Evolutionary conservation across 176 grass and related monocot genomes (phyloP).

Genomic region (Lolium rigidum): DNA sequence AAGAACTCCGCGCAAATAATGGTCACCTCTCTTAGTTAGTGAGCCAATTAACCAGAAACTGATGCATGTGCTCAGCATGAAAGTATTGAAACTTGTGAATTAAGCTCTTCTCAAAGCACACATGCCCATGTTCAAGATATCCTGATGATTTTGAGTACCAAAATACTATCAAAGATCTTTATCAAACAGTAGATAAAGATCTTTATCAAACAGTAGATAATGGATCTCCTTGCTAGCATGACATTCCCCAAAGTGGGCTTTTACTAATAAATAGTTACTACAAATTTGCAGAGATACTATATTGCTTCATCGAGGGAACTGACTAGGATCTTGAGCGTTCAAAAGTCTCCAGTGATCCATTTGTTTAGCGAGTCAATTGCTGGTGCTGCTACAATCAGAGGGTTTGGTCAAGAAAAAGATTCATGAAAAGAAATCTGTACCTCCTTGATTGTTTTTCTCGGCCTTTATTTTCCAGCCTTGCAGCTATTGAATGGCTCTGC

Average conservation of each 20-base stretch:
- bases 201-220: neutral
- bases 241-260: slow-evolving; percentile 19
- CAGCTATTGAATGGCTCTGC: slow-evolving; percentile 99
- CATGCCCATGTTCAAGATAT: neutral
- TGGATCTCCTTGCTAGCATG: slow-evolving; percentile 9
- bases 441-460: slow-evolving; percentile 93
- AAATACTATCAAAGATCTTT: neutral
- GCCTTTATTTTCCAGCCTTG: slow-evolving; percentile 96
- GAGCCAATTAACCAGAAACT: neutral
- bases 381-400: slow-evolving; percentile 91
- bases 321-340: slow-evolving; percentile 90
- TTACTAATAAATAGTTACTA: slow-evolving; percentile 37
- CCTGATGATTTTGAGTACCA: neutral
- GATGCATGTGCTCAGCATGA: neutral
- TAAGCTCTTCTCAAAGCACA: slow-evolving; percentile 9
- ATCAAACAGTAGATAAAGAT: no score
- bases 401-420: slow-evolving; percentile 95
- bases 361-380: slow-evolving; percentile 98
- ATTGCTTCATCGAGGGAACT: slow-evolving; percentile 99
- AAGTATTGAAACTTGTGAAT: slow-evolving; percentile 18
- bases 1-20: neutral
- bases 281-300: slow-evolving; percentile 87
- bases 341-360: slow-evolving; percentile 98
- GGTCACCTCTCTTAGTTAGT: neutral
- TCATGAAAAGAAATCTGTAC: slow-evolving; percentile 96